Base-by-base conservation (phyloP, 805 yeast species). In the Allodekkera sacchari region DNA sequence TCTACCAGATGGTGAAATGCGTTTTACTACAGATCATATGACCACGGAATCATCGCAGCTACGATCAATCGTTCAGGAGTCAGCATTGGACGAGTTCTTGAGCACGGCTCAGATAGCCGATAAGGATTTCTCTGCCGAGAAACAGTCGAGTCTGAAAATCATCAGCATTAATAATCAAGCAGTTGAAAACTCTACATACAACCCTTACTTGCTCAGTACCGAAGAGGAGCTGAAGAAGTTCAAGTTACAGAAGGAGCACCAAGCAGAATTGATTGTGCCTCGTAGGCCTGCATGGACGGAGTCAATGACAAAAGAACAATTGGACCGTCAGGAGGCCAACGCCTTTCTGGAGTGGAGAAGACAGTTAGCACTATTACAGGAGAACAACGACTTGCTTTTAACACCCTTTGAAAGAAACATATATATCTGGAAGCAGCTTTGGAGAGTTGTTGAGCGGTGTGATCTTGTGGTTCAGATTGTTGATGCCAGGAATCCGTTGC, bases 381-480 rank as follows among this genome's bases (percentile, higher is more conserved):
- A 89, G 54, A 71, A 70, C 44, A 75, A 85, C 42, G 95, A 89
- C 55, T 64, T 92, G 47, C 63, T 88, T 37, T 68, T 92, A 53
- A 92, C 98, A 0, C 98, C 98, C 4, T 92, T 89, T 52, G 98
- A 92, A 63, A 76, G 98, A 63, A 92, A 92, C 55, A 66, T 92
- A 42, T 96, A 89, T 66, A 96, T 92, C 36, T 92, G 98, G 98
- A 77, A 92, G 53, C 98, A 92, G 60, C 64, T 92, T 43, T 92
- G 98, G 98, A 74, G 98, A 61, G 98, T 92, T 27, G 83, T 87
- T 16, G 98, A 92, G 57, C 74, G 97, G 52, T 83, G 92, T 16
- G 96, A 89, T 56, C 66, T 92, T 47, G 75, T 92, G 24, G 96
- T 92, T 5, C 98, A 92, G 55, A 92, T 92, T 63, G 97, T 92